These are phyloP conservation scores for Penicillium decumbens DNA, from an alignment of 2,329 filamentous ascomycete genomes.

Conservation along the genomic window DNA sequence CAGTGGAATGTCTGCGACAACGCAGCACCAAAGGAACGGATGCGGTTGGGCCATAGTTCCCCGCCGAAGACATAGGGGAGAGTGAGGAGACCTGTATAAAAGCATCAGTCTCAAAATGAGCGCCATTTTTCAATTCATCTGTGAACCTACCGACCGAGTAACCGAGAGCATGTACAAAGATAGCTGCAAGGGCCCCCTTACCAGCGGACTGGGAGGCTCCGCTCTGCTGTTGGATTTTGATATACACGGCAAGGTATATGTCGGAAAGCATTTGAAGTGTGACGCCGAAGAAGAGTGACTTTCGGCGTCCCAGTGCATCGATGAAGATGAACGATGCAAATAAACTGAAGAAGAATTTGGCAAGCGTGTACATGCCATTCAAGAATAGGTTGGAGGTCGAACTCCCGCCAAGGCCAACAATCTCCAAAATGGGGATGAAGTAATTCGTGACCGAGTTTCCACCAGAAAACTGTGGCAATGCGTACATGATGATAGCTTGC, in stretches of 20 bases:
- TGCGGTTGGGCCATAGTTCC: slow-evolving; percentile 46
- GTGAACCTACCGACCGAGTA: slow-evolving; percentile 33
- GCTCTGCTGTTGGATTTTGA: slow-evolving; percentile 35
- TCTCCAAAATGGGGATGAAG: slow-evolving; percentile 40
- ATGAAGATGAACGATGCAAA: slow-evolving; percentile 45
- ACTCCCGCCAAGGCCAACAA: slow-evolving; percentile 32
- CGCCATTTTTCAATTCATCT: not conserved
- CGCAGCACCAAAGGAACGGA: slow-evolving; percentile 44
- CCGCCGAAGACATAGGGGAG: slow-evolving; percentile 45
- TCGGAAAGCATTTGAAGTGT: slow-evolving; percentile 41
- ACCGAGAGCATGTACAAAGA: slow-evolving; percentile 46
- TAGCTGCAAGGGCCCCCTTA: slow-evolving; percentile 39
- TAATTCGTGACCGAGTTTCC: slow-evolving; percentile 45
- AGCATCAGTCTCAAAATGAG: not conserved
- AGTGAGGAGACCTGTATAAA: slow-evolving; percentile 24
- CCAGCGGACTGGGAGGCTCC: slow-evolving; percentile 25
- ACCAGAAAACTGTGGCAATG: slow-evolving; percentile 42
- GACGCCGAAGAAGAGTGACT: slow-evolving; percentile 36
- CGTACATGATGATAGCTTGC: slow-evolving; percentile 36
- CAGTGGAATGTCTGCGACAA: slow-evolving; percentile 40
- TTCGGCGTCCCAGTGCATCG: slow-evolving; percentile 42
- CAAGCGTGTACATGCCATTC: slow-evolving; percentile 41
- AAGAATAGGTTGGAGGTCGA: slow-evolving; percentile 36
- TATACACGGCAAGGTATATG: slow-evolving; percentile 41
- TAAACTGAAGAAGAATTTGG: slow-evolving; percentile 42